A percentile compares a stretch with the other conserved stretches of the same genome.
These are phyloP conservation scores for Intubia oerlemansii DNA, from an alignment of 2,329 filamentous ascomycete genomes.

Conservation along the genomic window DNA sequence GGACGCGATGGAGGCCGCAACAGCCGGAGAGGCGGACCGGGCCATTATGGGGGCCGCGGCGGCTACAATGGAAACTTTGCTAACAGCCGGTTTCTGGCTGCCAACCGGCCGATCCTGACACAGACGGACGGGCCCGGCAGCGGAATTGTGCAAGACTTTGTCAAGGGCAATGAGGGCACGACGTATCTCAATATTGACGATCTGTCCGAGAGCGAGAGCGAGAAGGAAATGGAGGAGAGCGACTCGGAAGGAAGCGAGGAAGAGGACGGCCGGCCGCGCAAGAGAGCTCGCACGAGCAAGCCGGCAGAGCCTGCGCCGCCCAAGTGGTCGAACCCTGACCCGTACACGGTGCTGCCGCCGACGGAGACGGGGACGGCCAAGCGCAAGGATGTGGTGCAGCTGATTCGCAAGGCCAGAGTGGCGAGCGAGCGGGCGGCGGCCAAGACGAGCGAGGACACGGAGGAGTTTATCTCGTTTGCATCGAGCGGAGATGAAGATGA, in stretches of 20 bases:
- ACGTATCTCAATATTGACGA: slow-evolving; percentile 35
- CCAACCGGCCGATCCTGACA: slow-evolving; percentile 28
- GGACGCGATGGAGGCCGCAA: slow-evolving; percentile 1
- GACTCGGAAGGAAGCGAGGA: slow-evolving; percentile 18
- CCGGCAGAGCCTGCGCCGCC: neutral
- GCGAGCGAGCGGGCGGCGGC: slow-evolving; percentile 24
- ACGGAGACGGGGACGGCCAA: slow-evolving; percentile 44
- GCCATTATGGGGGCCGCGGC: slow-evolving; percentile 1
- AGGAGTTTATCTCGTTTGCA: slow-evolving; percentile 79
- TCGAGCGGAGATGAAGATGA: slow-evolving; percentile 19
- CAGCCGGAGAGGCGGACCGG: slow-evolving; percentile 1
- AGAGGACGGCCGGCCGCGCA: slow-evolving; percentile 8
- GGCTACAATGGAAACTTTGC: slow-evolving; percentile 3
- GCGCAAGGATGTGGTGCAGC: slow-evolving; percentile 68
- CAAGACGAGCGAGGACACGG: slow-evolving; percentile 32
- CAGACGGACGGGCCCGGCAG: slow-evolving; percentile 13
- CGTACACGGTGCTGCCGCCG: slow-evolving; percentile 73
- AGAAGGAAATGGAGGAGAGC: slow-evolving; percentile 29
- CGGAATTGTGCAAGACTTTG: slow-evolving; percentile 23
- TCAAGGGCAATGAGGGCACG: slow-evolving; percentile 20
- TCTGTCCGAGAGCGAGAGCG: slow-evolving; percentile 40
- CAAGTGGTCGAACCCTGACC: slow-evolving; percentile 81
- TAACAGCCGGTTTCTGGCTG: slow-evolving; percentile 17
- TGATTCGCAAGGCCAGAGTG: slow-evolving; percentile 77
- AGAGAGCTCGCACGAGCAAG: slow-evolving; percentile 5